A percentile compares a stretch with the other conserved stretches of the same genome.
Evolutionary conservation across 176 grass and related monocot genomes (phyloP).

Genomic region (Avena atlantica): DNA sequence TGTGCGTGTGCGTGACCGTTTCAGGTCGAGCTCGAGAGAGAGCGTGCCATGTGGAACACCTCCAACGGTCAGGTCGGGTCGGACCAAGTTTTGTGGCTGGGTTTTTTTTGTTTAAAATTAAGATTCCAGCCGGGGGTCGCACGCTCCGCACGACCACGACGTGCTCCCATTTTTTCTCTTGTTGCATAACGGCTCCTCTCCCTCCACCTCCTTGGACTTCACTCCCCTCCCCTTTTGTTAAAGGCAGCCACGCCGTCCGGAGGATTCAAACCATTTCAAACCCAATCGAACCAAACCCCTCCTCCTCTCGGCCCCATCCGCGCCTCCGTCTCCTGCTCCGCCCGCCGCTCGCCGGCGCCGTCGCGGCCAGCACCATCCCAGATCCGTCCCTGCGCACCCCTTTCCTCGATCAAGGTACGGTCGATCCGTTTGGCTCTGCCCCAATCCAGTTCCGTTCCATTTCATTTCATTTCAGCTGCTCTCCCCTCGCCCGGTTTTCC

Average conservation of each 20-base stretch:
- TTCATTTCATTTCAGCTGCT: not conserved
- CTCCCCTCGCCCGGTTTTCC: not conserved
- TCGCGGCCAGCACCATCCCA: not conserved
- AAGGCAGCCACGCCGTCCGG: not conserved
- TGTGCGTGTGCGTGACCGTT: slow-evolving; percentile 2
- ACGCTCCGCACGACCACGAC: slow-evolving; percentile 33
- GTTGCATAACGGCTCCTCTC: slow-evolving; percentile 1
- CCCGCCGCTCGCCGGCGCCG: slow-evolving; percentile 27
- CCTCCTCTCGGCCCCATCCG: not conserved
- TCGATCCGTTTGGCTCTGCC: not conserved
- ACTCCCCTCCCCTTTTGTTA: not conserved
- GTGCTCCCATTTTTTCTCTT: not conserved
- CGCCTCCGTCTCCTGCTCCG: not conserved
- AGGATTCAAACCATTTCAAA: slow-evolving; percentile 29
- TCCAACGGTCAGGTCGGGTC: slow-evolving; percentile 13
- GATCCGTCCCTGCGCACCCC: not conserved
- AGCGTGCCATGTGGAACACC: not conserved
- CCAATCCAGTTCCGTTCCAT: not conserved
- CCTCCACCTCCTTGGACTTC: not conserved
- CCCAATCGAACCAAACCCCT: not conserved
- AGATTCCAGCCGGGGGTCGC: not conserved
- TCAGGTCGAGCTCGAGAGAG: not conserved
- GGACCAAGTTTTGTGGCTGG: not conserved
- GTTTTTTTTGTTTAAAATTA: not conserved
- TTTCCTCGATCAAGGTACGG: not conserved